Base-by-base conservation (phyloP, 805 yeast species). In the Hanseniaspora osmophila region DNA sequence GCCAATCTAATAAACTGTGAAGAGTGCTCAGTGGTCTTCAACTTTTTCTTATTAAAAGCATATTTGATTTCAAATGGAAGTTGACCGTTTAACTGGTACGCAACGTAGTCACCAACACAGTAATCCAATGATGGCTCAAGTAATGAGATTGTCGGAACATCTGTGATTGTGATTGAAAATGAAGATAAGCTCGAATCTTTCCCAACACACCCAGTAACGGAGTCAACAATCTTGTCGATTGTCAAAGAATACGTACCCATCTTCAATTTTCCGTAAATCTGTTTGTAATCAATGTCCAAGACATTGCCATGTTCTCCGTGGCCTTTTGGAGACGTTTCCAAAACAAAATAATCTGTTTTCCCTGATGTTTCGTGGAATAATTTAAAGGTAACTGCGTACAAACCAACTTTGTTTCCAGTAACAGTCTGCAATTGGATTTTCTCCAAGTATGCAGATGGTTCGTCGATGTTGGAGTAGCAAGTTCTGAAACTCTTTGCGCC, bases 71-170 rank as follows among this genome's bases (percentile, higher is more conserved):
- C 72, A 58, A 86, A 86, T 17, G 96, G 96, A 0, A 94, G 75
- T 3, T 74, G 66, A 2, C 97, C 97, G 13, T 74, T 74, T 50
- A 90, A 62, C 49, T 80, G 74, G 57, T 84, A 84, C 1, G 81
- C 70, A 22, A 92, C 75, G 49, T 83, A 81, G 50, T 90, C 97
- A 10, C 98, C 99, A 27, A 90, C 95, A 71, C 99, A 92, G 56
- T 78, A 81, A 54, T 81, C 74, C 2, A 57, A 48, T 19, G 61
- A 57, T 7, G 70, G 55, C 40, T 67, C 67, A 10, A 71, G 55
- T 47, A 63, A 66, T 49, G 63, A 64, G 7, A 88, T 78, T 49
- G 75, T 72, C 9, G 96, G 95, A 10, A 79, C 78, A 52, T 84
- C 88, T 2, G 90, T 78, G 7, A 88, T 77, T 1, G 77, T 71